These are phyloP conservation scores for Lactarius vividus DNA, from an alignment of 768 basidiomycete genomes.

Conservation along the genomic window DNA sequence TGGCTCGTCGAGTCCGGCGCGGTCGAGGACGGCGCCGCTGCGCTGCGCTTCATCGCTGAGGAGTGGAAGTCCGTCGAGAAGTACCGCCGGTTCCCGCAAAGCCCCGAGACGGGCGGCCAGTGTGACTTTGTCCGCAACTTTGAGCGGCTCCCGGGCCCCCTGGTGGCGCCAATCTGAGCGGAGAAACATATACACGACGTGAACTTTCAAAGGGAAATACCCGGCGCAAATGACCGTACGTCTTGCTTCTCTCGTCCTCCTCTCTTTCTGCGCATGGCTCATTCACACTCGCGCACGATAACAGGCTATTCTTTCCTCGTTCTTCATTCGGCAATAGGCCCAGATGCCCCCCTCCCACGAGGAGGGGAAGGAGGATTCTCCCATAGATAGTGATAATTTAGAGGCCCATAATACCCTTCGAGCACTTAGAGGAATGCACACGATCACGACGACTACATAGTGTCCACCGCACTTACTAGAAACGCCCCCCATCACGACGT, in stretches of 20 bases:
- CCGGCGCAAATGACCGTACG: background rate
- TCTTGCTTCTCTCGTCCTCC: background rate
- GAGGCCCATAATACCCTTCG: slow-evolving; percentile 8
- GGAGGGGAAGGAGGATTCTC: slow-evolving; percentile 1
- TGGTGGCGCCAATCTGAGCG: slow-evolving; percentile 1
- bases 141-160: slow-evolving; percentile 16
- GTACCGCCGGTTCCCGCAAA: slow-evolving; percentile 69
- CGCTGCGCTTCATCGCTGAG: slow-evolving; percentile 58
- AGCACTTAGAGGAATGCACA: background rate
- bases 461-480: background rate
- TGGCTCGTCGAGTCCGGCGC: slow-evolving; percentile 70
- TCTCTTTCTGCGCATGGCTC: background rate
- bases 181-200: background rate
- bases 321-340: slow-evolving; percentile 3
- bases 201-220: background rate
- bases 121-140: slow-evolving; percentile 72
- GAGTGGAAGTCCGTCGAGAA: slow-evolving; percentile 80
- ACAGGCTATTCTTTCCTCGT: slow-evolving; percentile 4
- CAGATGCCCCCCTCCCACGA: slow-evolving; percentile 4
- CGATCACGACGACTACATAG: background rate
- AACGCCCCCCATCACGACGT: background rate
- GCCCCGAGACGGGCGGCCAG: slow-evolving; percentile 78
- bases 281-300: background rate
- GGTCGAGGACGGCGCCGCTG: slow-evolving; percentile 62
- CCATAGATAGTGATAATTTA: slow-evolving; percentile 7